phyloP scores from a whole-genome alignment of 1,284 basidiomycete species.

The Cutaneotrichosporon sp. region DNA sequence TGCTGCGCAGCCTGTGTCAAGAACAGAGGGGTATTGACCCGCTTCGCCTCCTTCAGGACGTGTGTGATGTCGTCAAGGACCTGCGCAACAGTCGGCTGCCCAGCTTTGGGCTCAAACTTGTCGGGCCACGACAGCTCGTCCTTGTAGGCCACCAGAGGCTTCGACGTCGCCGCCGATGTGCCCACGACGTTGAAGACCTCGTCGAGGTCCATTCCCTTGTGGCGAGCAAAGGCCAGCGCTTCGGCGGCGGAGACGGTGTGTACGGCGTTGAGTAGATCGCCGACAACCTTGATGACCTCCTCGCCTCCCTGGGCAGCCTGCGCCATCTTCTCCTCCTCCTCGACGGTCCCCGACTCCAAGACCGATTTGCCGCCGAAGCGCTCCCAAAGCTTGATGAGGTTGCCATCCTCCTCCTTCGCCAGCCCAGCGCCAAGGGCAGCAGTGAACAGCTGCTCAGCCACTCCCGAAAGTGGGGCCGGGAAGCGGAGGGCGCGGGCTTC shows the following conservation, averaged over 20 bases:
- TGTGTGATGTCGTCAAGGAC: constrained; percentile 16
- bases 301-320: constrained; percentile 25
- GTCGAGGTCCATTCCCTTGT: constrained; percentile 46
- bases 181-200: constrained; percentile 46
- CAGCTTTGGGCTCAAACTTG: constrained; percentile 1
- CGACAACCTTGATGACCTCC: constrained; percentile 37
- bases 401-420: constrained; percentile 37
- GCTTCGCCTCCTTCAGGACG: constrained; percentile 40
- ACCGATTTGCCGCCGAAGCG: constrained; percentile 36
- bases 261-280: constrained; percentile 47
- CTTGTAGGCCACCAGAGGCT: constrained; percentile 15
- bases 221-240: constrained; percentile 47
- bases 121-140: constrained; percentile 12
- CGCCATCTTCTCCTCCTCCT: constrained; percentile 33
- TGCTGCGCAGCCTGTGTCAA: constrained; percentile 40
- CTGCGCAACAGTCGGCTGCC: constrained; percentile 12
- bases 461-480: constrained; percentile 38
- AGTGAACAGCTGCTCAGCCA: constrained; percentile 44
- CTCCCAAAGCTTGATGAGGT: constrained; percentile 44
- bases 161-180: constrained; percentile 27
- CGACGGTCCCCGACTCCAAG: constrained; percentile 31
- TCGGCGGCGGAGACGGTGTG: constrained; percentile 52
- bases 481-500: constrained; percentile 38
- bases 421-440: constrained; percentile 40
- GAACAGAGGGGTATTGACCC: constrained; percentile 38